phyloP scores from a whole-genome alignment of 2,329 filamentous ascomycete genomes.

The Verticillium zaregamsianum region DNA sequence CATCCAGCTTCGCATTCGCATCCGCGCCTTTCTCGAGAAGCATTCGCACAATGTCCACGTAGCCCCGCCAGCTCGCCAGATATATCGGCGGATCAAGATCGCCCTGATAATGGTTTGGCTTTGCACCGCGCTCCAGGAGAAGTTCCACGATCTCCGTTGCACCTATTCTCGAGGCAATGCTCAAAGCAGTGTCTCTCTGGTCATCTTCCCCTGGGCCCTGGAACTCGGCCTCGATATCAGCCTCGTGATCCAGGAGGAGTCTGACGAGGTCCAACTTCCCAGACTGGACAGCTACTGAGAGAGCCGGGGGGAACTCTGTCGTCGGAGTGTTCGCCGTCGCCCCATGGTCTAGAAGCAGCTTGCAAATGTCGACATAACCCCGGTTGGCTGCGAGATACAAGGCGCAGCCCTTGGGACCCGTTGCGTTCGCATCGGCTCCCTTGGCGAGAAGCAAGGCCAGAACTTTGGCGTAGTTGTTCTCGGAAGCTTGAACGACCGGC shows the following conservation, averaged over 20 bases:
- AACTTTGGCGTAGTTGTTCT: not conserved
- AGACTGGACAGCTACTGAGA: not conserved
- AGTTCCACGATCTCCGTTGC: not conserved
- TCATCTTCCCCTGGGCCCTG: not conserved
- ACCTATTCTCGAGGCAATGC: not conserved
- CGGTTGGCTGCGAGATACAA: not conserved
- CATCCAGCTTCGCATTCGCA: not conserved
- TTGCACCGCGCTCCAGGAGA: not conserved
- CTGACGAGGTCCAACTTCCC: constrained; percentile 4
- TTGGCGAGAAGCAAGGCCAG: not conserved
- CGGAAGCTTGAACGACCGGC: not conserved
- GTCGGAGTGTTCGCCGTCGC: not conserved
- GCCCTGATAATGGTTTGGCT: not conserved
- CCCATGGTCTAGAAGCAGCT: constrained; percentile 2
- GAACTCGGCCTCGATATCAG: not conserved
- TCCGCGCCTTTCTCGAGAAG: constrained; percentile 8
- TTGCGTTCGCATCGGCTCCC: not conserved
- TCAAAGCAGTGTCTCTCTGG: not conserved
- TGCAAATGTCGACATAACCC: not conserved
- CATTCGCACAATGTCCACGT: not conserved
- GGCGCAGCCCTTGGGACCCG: not conserved
- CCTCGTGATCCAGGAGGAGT: constrained; percentile 6
- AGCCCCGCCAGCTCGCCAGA: not conserved
- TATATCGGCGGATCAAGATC: constrained; percentile 1
- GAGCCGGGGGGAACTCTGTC: not conserved